phyloP scores from a whole-genome alignment of 2,329 filamentous ascomycete species.

The Fusarium gaditjirri region DNA sequence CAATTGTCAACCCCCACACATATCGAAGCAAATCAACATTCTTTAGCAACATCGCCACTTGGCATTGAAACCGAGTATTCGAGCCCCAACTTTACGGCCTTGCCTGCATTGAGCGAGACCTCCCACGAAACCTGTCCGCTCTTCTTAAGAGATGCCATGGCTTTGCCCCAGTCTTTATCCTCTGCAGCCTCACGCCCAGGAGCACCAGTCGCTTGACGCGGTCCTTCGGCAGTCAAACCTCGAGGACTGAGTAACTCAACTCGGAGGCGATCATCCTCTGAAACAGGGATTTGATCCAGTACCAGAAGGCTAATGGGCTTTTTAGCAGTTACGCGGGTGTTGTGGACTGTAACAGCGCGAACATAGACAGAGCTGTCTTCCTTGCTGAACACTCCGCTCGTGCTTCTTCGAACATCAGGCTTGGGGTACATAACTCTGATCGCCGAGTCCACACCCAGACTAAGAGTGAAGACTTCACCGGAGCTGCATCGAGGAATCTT shows the following conservation, averaged over 20 bases:
- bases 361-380: constrained; percentile 63
- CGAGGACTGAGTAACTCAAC: constrained; percentile 62
- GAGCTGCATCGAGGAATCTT: constrained; percentile 65
- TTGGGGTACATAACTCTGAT: constrained; percentile 66
- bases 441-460: constrained; percentile 69
- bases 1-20: background rate
- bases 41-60: constrained; percentile 52
- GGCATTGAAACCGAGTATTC: constrained; percentile 72
- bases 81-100: constrained; percentile 65
- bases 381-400: constrained; percentile 63
- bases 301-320: constrained; percentile 61
- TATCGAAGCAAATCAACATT: constrained; percentile 31
- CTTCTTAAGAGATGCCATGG: constrained; percentile 64
- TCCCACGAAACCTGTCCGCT: constrained; percentile 69
- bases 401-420: constrained; percentile 63
- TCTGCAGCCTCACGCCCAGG: constrained; percentile 45
- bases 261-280: constrained; percentile 66
- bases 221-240: constrained; percentile 56
- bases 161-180: constrained; percentile 62
- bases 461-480: constrained; percentile 63
- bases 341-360: constrained; percentile 61
- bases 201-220: constrained; percentile 51
- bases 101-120: constrained; percentile 66
- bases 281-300: constrained; percentile 70
- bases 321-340: constrained; percentile 55